Percentiles rank a stretch among this genome's conserved stretches.
These are phyloP conservation scores for Thoreauomyces humboldtii DNA, from an alignment of 192 early-diverging fungal genomes.

Conservation along the genomic window DNA sequence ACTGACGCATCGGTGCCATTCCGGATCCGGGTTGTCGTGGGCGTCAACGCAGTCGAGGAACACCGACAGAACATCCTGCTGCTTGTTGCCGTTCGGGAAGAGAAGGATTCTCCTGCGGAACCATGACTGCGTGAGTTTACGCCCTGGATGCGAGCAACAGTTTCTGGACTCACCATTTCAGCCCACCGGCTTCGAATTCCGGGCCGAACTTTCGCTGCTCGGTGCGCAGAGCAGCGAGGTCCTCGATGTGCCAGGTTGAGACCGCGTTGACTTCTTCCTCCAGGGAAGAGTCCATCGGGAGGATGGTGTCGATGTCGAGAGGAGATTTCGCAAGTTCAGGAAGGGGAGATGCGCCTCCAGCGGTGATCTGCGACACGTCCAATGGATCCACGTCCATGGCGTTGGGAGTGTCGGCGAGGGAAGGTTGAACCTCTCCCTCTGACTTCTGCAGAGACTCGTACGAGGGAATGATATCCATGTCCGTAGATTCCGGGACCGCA, in stretches of 20 bases:
- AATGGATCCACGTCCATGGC: too few species aligned
- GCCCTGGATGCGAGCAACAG: background rate
- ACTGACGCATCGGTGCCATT: constrained; percentile 81
- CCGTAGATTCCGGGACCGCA: too few species aligned
- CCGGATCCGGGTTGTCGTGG: constrained; percentile 34
- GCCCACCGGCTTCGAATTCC: constrained; percentile 39
- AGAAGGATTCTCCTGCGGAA: constrained; percentile 74
- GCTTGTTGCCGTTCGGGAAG: constrained; percentile 86
- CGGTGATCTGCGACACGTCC: too few species aligned
- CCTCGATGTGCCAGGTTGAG: constrained; percentile 36
- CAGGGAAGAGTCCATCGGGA: constrained; percentile 6
- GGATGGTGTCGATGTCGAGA: constrained; percentile 16
- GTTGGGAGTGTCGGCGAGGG: too few species aligned
- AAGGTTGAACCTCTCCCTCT: too few species aligned
- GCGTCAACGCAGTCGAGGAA: constrained; percentile 86
- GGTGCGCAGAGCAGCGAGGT: constrained; percentile 20
- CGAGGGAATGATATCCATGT: too few species aligned
- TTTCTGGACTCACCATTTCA: constrained; percentile 31
- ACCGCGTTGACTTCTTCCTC: constrained; percentile 20
- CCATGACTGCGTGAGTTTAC: background rate
- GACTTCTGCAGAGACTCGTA: too few species aligned
- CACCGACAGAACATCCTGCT: constrained; percentile 66
- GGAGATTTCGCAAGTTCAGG: too few species aligned
- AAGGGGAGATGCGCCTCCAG: too few species aligned
- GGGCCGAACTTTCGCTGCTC: constrained; percentile 38